phyloP scores from a whole-genome alignment of 139 green algal species.

The Pseudopediastrum boryanum region DNA sequence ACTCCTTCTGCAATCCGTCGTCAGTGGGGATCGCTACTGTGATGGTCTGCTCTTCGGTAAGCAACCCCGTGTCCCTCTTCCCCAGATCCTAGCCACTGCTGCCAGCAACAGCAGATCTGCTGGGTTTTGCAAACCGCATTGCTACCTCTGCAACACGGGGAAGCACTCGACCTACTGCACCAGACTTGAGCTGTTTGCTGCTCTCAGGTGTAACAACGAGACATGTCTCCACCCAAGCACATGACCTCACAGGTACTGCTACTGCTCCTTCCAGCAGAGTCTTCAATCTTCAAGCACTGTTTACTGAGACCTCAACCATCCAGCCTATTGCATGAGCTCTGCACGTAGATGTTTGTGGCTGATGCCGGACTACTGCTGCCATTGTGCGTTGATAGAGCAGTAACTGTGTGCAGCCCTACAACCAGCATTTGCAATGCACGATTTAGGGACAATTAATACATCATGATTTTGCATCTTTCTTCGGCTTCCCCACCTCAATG shows the following conservation, averaged over 20 bases:
- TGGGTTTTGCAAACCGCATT: neutral
- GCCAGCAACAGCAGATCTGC: neutral
- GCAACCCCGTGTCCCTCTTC: neutral
- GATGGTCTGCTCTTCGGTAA: constrained; percentile 48
- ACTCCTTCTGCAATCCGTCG: constrained; percentile 28
- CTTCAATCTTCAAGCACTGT: too few relatives aligned
- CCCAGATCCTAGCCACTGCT: neutral
- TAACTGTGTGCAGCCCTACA: too few relatives aligned
- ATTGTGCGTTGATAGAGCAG: too few relatives aligned
- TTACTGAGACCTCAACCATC: too few relatives aligned
- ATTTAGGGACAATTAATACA: too few relatives aligned
- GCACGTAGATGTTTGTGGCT: too few relatives aligned
- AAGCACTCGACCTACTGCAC: neutral
- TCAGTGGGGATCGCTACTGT: constrained; percentile 4
- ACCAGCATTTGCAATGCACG: too few relatives aligned
- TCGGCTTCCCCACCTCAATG: too few relatives aligned
- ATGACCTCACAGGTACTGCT: neutral
- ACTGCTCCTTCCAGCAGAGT: too few relatives aligned
- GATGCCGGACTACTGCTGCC: too few relatives aligned
- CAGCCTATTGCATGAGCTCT: too few relatives aligned
- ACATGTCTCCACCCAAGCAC: constrained; percentile 19
- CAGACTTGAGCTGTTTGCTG: neutral
- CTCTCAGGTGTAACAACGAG: constrained; percentile 7
- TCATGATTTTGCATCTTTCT: too few relatives aligned
- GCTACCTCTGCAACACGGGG: neutral